phyloP scores from a whole-genome alignment of 768 basidiomycete genomes.

The Mycena venus region DNA sequence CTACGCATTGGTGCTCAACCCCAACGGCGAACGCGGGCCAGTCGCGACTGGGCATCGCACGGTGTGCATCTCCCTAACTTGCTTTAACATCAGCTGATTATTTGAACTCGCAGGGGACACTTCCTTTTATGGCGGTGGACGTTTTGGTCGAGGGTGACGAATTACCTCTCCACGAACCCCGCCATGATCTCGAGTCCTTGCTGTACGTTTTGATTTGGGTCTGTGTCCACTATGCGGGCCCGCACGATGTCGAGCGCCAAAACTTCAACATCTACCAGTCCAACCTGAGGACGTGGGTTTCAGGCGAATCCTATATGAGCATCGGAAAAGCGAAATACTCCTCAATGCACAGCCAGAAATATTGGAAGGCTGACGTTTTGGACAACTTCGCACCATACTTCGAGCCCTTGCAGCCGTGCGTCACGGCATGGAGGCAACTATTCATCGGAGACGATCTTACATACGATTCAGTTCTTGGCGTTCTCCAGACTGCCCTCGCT shows the following conservation, averaged over 20 bases:
- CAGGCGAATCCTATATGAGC: not conserved
- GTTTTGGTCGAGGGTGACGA: not conserved
- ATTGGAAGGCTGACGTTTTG: not conserved
- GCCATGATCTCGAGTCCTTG: slow-evolving; percentile 17
- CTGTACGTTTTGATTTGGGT: slow-evolving; percentile 24
- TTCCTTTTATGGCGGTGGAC: slow-evolving; percentile 18
- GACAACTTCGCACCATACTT: slow-evolving; percentile 5
- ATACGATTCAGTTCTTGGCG: not conserved
- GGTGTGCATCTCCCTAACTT: not conserved
- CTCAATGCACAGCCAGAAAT: not conserved
- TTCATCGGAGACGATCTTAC: not conserved
- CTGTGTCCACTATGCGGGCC: slow-evolving; percentile 12
- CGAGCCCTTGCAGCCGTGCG: slow-evolving; percentile 6
- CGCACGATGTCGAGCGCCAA: slow-evolving; percentile 9
- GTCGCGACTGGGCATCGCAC: not conserved
- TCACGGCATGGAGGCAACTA: slow-evolving; percentile 3
- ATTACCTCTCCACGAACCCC: not conserved
- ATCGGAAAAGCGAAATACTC: not conserved
- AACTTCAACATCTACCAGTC: slow-evolving; percentile 14
- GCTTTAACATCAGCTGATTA: not conserved
- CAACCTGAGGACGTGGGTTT: not conserved
- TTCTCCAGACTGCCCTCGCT: not conserved
- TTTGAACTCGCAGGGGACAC: not conserved
- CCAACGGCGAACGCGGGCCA: not conserved
- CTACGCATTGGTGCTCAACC: not conserved